Percentiles rank a stretch among this genome's conserved stretches.
These are phyloP conservation scores for Acacia crassicarpa DNA, from an alignment of 306 rosid species.

Conservation along the genomic window DNA sequence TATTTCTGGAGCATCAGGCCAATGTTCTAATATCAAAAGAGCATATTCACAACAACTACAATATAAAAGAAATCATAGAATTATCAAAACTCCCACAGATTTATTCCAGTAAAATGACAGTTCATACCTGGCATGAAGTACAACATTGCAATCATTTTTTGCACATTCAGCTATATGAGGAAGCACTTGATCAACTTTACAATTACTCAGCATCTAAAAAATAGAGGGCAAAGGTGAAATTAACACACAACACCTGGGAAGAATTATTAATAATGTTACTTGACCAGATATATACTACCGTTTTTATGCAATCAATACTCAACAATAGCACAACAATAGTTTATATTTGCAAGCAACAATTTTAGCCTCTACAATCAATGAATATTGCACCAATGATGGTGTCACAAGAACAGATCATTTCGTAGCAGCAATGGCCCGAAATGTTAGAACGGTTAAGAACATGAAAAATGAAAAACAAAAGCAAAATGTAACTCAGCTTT, in stretches of 20 bases:
- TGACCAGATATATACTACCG: conserved; percentile 56
- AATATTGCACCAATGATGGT: too few species aligned
- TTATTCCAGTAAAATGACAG: not conserved
- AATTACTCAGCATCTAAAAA: conserved; percentile 89
- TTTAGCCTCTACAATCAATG: too few species aligned
- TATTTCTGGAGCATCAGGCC: conserved; percentile 99
- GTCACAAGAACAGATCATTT: too few species aligned
- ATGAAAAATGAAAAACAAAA: not conserved
- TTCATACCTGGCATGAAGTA: conserved; percentile 93
- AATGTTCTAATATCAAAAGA: conserved; percentile 82
- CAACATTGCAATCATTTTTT: conserved; percentile 86
- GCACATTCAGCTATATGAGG: conserved; percentile 91
- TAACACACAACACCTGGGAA: conserved; percentile 20
- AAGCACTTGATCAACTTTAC: conserved; percentile 95
- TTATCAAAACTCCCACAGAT: conserved; percentile 15
- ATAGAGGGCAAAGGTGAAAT: conserved; percentile 26
- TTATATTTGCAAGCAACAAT: too few species aligned
- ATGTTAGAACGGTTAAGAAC: not conserved
- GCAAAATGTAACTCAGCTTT: not conserved
- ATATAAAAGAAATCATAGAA: conserved; percentile 26
- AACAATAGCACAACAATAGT: too few species aligned
- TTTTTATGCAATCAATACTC: conserved; percentile 99
- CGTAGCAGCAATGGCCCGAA: too few species aligned
- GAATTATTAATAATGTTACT: not conserved
- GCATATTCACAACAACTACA: conserved; percentile 98